phyloP scores from a whole-genome alignment of 805 yeast genomes.

The Metschnikowia matae region DNA sequence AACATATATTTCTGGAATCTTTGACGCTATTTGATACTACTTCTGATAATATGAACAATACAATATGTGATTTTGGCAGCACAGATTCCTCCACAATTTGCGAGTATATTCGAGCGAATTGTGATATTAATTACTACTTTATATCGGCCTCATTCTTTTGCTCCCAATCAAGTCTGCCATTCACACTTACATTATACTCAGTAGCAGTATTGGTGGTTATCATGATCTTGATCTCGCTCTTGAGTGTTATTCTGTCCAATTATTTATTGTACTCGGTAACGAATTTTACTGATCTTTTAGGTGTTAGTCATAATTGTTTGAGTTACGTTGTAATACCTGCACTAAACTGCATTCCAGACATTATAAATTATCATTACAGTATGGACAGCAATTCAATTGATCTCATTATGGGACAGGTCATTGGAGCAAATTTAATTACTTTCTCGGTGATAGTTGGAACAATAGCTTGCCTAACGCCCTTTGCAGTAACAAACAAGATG shows the following conservation, averaged over 20 bases:
- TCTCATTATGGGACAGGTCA: conserved; percentile 35
- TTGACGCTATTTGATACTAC: neutral
- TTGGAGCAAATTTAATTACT: conserved; percentile 33
- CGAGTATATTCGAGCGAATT: conserved; percentile 14
- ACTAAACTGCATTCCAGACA: conserved; percentile 36
- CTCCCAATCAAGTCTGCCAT: conserved; percentile 17
- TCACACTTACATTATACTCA: neutral
- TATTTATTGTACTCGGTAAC: conserved; percentile 31
- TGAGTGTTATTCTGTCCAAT: conserved; percentile 34
- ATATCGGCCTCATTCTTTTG: conserved; percentile 31
- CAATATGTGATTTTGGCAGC: conserved; percentile 2
- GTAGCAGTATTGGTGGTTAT: conserved; percentile 1
- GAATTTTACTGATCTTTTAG: conserved; percentile 21
- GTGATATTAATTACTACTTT: conserved; percentile 24
- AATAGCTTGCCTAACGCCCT: conserved; percentile 24
- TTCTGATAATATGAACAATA: conserved; percentile 4
- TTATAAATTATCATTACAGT: conserved; percentile 32
- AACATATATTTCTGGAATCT: neutral
- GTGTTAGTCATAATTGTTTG: conserved; percentile 27
- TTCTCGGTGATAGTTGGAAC: conserved; percentile 33
- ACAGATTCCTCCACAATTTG: conserved; percentile 13
- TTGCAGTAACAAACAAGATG: conserved; percentile 18
- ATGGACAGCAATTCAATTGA: conserved; percentile 27
- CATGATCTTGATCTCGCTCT: conserved; percentile 17
- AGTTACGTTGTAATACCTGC: conserved; percentile 35